Conservation (phyloP, 495 filamentous ascomycete species). For the Penicillium desertorum region DNA sequence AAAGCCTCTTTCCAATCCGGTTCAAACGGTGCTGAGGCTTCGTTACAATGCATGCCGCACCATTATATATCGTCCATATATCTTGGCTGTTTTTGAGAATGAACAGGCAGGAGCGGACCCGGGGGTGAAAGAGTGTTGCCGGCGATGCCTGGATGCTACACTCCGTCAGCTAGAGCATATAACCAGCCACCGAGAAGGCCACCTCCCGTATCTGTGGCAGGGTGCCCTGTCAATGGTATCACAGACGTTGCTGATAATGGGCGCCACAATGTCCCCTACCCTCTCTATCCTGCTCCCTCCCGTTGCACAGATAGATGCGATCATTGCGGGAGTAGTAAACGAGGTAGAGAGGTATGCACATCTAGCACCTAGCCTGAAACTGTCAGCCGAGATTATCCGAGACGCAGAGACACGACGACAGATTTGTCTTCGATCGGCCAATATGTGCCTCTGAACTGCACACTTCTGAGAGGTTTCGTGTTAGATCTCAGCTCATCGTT, state of each 20-base stretch:
- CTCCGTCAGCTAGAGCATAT: slow-evolving; percentile 78
- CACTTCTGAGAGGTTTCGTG: neutral
- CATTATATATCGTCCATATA: slow-evolving; percentile 82
- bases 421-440: slow-evolving; percentile 30
- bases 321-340: slow-evolving; percentile 70
- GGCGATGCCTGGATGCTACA: slow-evolving; percentile 78
- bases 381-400: slow-evolving; percentile 74
- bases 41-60: slow-evolving; percentile 82
- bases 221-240: slow-evolving; percentile 79
- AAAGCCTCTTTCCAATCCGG: slow-evolving; percentile 62
- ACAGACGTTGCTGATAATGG: slow-evolving; percentile 78
- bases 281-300: slow-evolving; percentile 66
- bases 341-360: slow-evolving; percentile 72
- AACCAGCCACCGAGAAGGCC: slow-evolving; percentile 75
- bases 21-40: slow-evolving; percentile 75
- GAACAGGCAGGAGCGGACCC: slow-evolving; percentile 68
- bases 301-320: slow-evolving; percentile 61
- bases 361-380: slow-evolving; percentile 69
- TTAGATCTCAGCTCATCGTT: neutral
- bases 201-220: slow-evolving; percentile 86
- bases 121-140: slow-evolving; percentile 71
- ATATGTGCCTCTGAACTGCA: slow-evolving; percentile 8
- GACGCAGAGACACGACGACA: slow-evolving; percentile 71
- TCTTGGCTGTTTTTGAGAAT: slow-evolving; percentile 74
- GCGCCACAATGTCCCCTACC: slow-evolving; percentile 76